Conservation (phyloP, 192 early-diverging fungal genomes). For the Rhizophagus sp. region DNA sequence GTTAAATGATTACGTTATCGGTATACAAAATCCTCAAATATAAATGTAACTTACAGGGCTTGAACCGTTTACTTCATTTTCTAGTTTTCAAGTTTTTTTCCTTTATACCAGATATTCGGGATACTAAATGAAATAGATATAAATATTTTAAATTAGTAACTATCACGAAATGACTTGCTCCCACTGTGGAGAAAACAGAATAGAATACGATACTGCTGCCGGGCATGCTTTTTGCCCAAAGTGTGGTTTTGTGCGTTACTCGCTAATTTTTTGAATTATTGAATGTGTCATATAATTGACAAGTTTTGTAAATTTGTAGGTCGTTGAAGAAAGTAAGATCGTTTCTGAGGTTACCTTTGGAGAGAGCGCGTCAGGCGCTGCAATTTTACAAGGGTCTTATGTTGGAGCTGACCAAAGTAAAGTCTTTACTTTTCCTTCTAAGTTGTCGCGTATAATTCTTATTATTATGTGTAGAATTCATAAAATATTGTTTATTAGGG, state of each 20-base stretch:
- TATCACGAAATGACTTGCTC: slow-evolving; percentile 51
- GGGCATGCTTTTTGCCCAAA: slow-evolving; percentile 72
- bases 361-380: slow-evolving; percentile 84
- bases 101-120: neutral
- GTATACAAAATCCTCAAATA: neutral
- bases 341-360: slow-evolving; percentile 90
- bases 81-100: neutral
- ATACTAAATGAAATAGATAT: too few species aligned
- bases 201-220: slow-evolving; percentile 68
- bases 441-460: neutral
- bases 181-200: slow-evolving; percentile 57
- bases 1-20: too few species aligned
- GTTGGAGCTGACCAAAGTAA: slow-evolving; percentile 66
- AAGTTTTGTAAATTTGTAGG: slow-evolving; percentile 47
- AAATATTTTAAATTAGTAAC: too few species aligned
- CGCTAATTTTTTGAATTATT: neutral
- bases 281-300: neutral
- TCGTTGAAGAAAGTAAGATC: slow-evolving; percentile 91
- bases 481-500: slow-evolving; percentile 32
- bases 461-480: neutral
- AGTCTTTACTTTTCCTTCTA: neutral
- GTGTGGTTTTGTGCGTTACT: slow-evolving; percentile 55
- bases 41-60: slow-evolving; percentile 7
- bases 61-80: slow-evolving; percentile 11
- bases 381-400: slow-evolving; percentile 74